Evolutionary conservation across 75 land plant species (phyloP), one percentile per base, ranked within the genome.

Genomic region (Pinus tabuliformis): DNA sequence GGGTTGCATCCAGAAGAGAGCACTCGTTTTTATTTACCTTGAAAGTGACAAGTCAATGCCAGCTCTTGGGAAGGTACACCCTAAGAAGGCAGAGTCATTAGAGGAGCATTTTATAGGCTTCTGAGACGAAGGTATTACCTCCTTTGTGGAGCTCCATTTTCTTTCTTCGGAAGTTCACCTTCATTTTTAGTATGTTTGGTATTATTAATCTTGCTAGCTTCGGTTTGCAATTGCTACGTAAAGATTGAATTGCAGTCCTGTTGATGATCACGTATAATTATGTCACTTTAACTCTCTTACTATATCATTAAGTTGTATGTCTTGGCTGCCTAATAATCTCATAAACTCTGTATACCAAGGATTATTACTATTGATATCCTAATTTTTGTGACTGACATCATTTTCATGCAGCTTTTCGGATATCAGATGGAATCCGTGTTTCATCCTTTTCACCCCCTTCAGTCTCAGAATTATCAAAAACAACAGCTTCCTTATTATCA

Each of bases 401-500:
- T 42, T 68, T 68, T 42, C 39, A 39, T 42, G 72, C 45, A 68
- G 72, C 24, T 68, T 68, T 45, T 42, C 42, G 11, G 22, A 37
- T n/a, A 21, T 68, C 36, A 18, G 52, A 68, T 3, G 39, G 54
- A 68, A 8, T 68, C n/a, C n/a, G n/a, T 42, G 20, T 15, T 42
- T 68, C n/a, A 42, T 20, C 9, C 42, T 39, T 68, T 68, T 22
- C 52, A 68, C 49, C 52, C 42, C 20, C 71, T 39, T 22, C 72
- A 68, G 24, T 42, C 52, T 42, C n/a, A 68, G 72, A 68, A 30
- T 39, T 68, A 42, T n/a, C n/a, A 12, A 68, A 68, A 68, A 68
- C 22, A 68, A n/a, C 49, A 20, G 54, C 20, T 68, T 39, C 21
- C 11, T 42, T 3, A 20, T 68, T 21, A 42, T 68, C 72, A 68